Base-by-base conservation (phyloP, 257 asterid genomes). In the Catharanthus roseus region DNA sequence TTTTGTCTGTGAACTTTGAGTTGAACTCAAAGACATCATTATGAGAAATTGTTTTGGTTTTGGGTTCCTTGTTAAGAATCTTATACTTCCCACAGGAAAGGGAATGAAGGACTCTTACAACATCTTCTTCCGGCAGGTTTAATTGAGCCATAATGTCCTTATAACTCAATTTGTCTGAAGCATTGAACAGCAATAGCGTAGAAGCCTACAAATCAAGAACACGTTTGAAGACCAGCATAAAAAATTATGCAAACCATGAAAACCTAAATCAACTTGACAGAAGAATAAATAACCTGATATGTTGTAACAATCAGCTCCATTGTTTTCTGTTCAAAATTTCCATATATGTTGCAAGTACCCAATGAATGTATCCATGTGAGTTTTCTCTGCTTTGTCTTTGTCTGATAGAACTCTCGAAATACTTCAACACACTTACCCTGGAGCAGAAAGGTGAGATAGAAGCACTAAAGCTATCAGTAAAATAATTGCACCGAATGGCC, bases 341-440 rank as follows among this genome's bases (percentile, higher is more conserved):
- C 99, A 72, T 77, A 89, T 77, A 95, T 87, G 84, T 89, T 95
- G 71, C 99, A 95, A 33, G 97, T 91, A 49, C 99, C 99, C 92
- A 95, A 56, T 28, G 99, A 95, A 84, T 91, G 90, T 77, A 92
- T 91, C 92, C 93, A 95, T 11, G 99, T 89, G 29, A 95, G 90
- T 77, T 95, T 95, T 70, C 99, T 83, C 80, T 95, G 98, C 90
- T 95, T 95, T 34, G 99, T 95, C 85, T 91, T 95, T 74, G 99
- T 95, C 71, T 95, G 97, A 77, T 95, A 95, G 84, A 91, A 95
- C 79, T 95, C 98, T 74, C 86, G 85, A 79, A 95, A 95, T 21
- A 91, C 96, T 79, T 95, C 98, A 55, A 91, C 96, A 10, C 99
- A 95, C 84, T 80, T 91, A 62, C 91, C 97, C 99, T 95, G 82